Percentiles rank a stretch among this genome's conserved stretches.
phyloP scores from a whole-genome alignment of 768 basidiomycete species.

The Lyophyllum semitale region DNA sequence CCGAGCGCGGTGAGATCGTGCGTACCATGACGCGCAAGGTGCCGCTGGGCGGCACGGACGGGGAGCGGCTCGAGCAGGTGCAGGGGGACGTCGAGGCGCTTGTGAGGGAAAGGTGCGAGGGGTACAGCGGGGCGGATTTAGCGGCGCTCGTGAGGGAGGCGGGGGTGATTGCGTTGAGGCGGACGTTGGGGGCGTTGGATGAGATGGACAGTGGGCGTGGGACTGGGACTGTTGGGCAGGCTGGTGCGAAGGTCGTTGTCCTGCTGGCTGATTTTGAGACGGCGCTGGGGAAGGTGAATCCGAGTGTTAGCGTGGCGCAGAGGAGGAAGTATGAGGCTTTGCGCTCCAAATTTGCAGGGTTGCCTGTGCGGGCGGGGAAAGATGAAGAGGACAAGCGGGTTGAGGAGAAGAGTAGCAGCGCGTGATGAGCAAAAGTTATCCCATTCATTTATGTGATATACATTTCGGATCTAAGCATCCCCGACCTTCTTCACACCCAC shows the following conservation, averaged over 20 bases:
- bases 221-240: slow-evolving; percentile 12
- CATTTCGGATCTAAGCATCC: slow-evolving; percentile 26
- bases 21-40: slow-evolving; percentile 73
- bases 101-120: slow-evolving; percentile 68
- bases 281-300: slow-evolving; percentile 80
- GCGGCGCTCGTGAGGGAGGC: slow-evolving; percentile 89
- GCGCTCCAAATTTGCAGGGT: slow-evolving; percentile 80
- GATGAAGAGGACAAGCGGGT: slow-evolving; percentile 41
- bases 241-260: slow-evolving; percentile 46
- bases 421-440: neutral
- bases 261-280: slow-evolving; percentile 64
- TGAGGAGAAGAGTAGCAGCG: slow-evolving; percentile 19
- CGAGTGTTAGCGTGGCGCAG: slow-evolving; percentile 83
- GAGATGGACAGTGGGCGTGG: slow-evolving; percentile 45
- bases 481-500: slow-evolving; percentile 63
- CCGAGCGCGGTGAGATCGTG: slow-evolving; percentile 84
- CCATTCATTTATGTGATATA: neutral
- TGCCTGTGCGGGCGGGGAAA: slow-evolving; percentile 56
- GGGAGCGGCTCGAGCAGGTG: slow-evolving; percentile 17
- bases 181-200: slow-evolving; percentile 68
- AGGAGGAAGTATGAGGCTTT: slow-evolving; percentile 81
- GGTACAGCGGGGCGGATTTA: slow-evolving; percentile 91
- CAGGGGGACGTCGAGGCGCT: slow-evolving; percentile 41
- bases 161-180: slow-evolving; percentile 78
- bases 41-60: slow-evolving; percentile 48